Evolutionary conservation across 306 rosid genomes (phyloP), one percentile per base, ranked within the genome.

Genomic region (Geum urbanum): DNA sequence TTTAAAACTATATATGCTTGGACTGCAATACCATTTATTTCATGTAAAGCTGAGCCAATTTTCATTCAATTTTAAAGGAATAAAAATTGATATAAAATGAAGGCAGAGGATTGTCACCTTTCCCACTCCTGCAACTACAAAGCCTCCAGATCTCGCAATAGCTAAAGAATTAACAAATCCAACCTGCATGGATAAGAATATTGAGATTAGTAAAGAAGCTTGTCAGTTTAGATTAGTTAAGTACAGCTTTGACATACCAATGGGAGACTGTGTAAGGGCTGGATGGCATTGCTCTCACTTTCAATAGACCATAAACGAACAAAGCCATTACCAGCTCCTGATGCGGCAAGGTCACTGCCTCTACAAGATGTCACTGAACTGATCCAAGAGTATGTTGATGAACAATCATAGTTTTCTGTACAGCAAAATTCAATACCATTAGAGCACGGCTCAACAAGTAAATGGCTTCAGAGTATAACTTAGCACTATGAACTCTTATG

Each of bases 161-260:
- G 99, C 87, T 82, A 94, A 66, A 41, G 97, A 88, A 84, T 91
- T 94, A 76, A 87, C 91, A 86, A 91, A 94, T 51, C 99, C 99
- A 84, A 80, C 89, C 98, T 94, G 89, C 70, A 27, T 55, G n/a
- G 12, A 76, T 47, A 80, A 54, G 57, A 39, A 70, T 70, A 50
- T 51, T 63, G 77, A 62, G 32, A 41, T 13, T 2, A 20, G 57
- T 20, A 35, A 27, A 24, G 45, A 49, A 40, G 46, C 10, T 47
- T 32, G 68, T 41, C 41, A 68, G 37, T 39, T 68, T 13, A 1
- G 52, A 53, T 69, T 41, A n/a, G 27, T 52, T 35, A 40, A 44
- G 59, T 24, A 68, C 60, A 74, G 58, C 54, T 80, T 76, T 83
- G 66, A 57, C 96, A 78, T 85, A 94, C 98, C 97, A 91, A n/a